Percentiles rank a stretch among this genome's conserved stretches.
These are phyloP conservation scores for Diospyros kaki DNA, from an alignment of 148 eudicot genomes.

Conservation along the genomic window DNA sequence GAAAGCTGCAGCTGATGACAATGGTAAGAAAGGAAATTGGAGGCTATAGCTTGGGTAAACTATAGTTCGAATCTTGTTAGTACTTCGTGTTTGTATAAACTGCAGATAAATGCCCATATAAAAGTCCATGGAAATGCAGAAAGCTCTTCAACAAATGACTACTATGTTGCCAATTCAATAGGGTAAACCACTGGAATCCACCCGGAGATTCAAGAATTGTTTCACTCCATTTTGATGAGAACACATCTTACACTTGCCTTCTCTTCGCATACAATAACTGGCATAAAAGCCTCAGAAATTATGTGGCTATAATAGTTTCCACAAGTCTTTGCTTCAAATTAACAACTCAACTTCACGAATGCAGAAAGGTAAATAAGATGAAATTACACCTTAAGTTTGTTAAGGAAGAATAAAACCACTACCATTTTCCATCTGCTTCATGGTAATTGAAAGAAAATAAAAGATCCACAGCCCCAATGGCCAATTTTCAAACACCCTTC, in stretches of 20 bases:
- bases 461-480: not conserved
- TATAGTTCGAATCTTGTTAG: not conserved
- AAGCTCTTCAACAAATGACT: not conserved
- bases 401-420: not conserved
- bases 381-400: not conserved
- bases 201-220: not conserved
- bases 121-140: not conserved
- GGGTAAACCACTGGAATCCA: not conserved
- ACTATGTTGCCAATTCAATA: not conserved
- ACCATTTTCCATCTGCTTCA: not conserved
- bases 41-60: too few species aligned
- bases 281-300: not conserved
- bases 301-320: not conserved
- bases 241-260: not conserved
- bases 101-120: not conserved
- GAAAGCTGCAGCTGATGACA: not conserved
- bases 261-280: not conserved
- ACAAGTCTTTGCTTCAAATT: not conserved
- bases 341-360: not conserved
- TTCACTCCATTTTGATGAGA: not conserved
- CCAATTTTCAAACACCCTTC: too few species aligned
- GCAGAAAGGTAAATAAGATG: not conserved
- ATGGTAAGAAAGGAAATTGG: too few species aligned
- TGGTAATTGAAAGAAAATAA: too few species aligned
- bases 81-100: not conserved